These are phyloP conservation scores for Haplosporangium gracile DNA, from an alignment of 192 early-diverging fungal species.

Conservation along the genomic window DNA sequence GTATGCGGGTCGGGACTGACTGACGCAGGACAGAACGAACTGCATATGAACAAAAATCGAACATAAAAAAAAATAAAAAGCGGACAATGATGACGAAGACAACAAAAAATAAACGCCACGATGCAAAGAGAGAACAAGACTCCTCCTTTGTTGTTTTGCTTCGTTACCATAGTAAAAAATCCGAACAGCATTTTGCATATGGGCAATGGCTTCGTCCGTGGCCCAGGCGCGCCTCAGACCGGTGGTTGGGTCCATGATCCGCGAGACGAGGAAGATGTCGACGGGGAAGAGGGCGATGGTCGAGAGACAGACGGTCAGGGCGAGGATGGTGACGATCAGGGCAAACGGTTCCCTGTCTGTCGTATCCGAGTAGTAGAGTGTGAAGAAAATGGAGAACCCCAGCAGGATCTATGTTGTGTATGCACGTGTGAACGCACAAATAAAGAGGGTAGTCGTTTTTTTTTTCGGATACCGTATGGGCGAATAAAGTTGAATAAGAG, in stretches of 20 bases:
- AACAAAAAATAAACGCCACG: neutral
- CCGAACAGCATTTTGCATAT: slow-evolving; percentile 55
- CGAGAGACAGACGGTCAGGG: slow-evolving; percentile 61
- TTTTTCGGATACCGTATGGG: neutral
- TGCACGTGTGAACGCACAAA: neutral
- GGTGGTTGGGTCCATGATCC: slow-evolving; percentile 61
- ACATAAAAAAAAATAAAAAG: neutral
- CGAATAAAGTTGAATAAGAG: neutral
- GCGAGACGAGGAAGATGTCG: slow-evolving; percentile 72
- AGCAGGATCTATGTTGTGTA: slow-evolving; percentile 51
- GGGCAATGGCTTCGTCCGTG: slow-evolving; percentile 59
- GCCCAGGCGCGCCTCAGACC: slow-evolving; percentile 72
- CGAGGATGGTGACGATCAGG: slow-evolving; percentile 62
- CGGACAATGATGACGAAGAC: neutral
- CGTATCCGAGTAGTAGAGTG: slow-evolving; percentile 65
- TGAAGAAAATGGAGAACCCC: slow-evolving; percentile 62
- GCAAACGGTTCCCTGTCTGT: slow-evolving; percentile 66
- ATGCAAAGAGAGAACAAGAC: neutral
- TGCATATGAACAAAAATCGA: neutral
- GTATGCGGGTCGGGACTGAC: neutral
- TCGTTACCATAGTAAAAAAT: slow-evolving; percentile 65
- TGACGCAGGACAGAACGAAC: slow-evolving; percentile 3
- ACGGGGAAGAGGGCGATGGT: slow-evolving; percentile 67
- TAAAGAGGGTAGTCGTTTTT: neutral
- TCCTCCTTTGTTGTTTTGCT: neutral